Percentiles rank a stretch among this genome's conserved stretches.
These are phyloP conservation scores for Penicillium mononematosum DNA, from an alignment of 495 filamentous ascomycete genomes.

Conservation along the genomic window DNA sequence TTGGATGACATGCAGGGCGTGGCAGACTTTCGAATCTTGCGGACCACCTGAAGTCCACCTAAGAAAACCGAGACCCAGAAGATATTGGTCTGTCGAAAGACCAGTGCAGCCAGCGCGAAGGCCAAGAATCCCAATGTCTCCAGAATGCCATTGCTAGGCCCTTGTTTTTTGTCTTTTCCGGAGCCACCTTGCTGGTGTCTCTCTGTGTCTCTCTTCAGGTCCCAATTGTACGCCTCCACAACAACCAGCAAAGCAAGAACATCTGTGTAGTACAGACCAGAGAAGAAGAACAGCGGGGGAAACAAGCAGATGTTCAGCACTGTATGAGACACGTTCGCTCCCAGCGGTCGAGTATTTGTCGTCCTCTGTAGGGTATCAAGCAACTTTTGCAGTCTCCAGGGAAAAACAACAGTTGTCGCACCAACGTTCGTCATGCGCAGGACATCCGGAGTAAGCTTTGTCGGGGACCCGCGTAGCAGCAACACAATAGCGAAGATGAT, in stretches of 20 bases:
- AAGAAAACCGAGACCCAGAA: conserved; percentile 91
- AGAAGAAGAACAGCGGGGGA: conserved; percentile 93
- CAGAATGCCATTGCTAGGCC: conserved; percentile 3
- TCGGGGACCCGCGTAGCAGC: conserved; percentile 39
- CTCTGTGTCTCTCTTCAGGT: conserved; percentile 41
- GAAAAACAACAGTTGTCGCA: conserved; percentile 36
- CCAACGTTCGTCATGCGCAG: conserved; percentile 44
- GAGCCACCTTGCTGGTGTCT: background rate
- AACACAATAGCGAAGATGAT: conserved; percentile 35
- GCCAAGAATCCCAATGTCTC: conserved; percentile 46
- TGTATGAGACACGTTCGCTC: conserved; percentile 54
- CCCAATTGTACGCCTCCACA: conserved; percentile 63
- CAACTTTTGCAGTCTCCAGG: conserved; percentile 45
- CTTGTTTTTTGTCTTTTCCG: conserved; percentile 12
- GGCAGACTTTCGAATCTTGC: conserved; percentile 32
- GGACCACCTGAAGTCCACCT: conserved; percentile 69
- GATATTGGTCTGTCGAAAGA: conserved; percentile 91
- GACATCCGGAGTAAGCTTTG: conserved; percentile 37
- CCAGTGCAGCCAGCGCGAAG: conserved; percentile 59
- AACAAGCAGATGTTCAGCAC: conserved; percentile 83
- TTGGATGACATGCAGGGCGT: conserved; percentile 26
- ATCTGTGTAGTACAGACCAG: conserved; percentile 91
- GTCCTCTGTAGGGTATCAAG: conserved; percentile 39
- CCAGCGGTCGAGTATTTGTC: conserved; percentile 38
- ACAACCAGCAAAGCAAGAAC: conserved; percentile 61